Evolutionary conservation across 305 asterid genomes (phyloP), one percentile per base, ranked within the genome.

Genomic region (Fraxinus dipetala): DNA sequence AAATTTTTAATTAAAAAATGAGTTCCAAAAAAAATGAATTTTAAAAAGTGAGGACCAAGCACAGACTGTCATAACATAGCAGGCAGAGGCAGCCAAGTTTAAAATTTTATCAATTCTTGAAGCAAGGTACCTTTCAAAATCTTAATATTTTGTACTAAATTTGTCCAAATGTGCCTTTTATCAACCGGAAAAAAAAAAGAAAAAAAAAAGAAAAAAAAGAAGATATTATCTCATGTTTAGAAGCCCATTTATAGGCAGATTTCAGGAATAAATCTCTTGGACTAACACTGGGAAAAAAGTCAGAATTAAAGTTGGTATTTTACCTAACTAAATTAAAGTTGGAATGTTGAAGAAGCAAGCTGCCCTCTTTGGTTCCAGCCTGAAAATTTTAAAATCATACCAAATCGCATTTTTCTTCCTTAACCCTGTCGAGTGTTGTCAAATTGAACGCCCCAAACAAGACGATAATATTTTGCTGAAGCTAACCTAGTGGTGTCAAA

Each of bases 311-410:
- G 77, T 72, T 81, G 87, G 81, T 54, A 80, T 77, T 20, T 72
- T 48, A 83, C 87, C 89, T 83, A 87, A 85, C 72, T 78, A 76
- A 76, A 75, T 51, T 51, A 51, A 16, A 51, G 22, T 51, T 85
- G 84, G 84, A 81, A 76, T 67, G 81, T 70, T 6, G 80, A 80
- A 79, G 83, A 85, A 87, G 90, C 83, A 82, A 87, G 80, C 76
- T 54, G 61, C 76, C 18, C 36, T 43, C 14, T 80, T 70, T 78
- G 59, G 76, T 65, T 61, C 61, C 75, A 77, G 76, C 67, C 77
- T 77, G 79, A 77, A 36, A 18, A 11, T 3, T 3, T 48, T 48
- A 48, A 14, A 48, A 6, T 48, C 59, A 14, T 3, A 45, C 56
- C 56, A 45, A 45, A 45, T 45, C 56, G 5, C n/a, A 13, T 45